These are phyloP conservation scores for Aspergillus hortae DNA, from an alignment of 2,329 filamentous ascomycete genomes.

Conservation along the genomic window DNA sequence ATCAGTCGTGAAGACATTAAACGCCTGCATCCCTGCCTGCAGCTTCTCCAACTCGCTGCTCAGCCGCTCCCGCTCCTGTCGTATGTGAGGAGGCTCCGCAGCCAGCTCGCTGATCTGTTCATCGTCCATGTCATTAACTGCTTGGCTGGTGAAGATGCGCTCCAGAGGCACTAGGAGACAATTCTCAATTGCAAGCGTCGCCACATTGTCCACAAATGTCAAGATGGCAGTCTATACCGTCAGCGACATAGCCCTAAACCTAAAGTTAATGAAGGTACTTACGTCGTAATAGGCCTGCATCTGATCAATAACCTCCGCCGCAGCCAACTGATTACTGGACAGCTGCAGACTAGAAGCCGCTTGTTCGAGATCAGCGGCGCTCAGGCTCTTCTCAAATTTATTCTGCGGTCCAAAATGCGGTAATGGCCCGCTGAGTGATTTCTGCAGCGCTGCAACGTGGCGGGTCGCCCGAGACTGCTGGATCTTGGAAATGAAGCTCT, in stretches of 20 bases:
- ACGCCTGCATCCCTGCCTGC: constrained; percentile 4
- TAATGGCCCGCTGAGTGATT: not conserved
- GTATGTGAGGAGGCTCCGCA: constrained; percentile 12
- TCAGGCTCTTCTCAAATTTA: not conserved
- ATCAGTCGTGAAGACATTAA: constrained; percentile 3
- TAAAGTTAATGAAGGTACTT: not conserved
- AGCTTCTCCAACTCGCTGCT: constrained; percentile 17
- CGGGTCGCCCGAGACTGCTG: constrained; percentile 7
- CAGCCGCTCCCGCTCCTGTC: constrained; percentile 13
- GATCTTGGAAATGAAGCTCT: constrained; percentile 12
- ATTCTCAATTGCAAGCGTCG: constrained; percentile 49
- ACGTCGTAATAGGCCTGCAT: constrained; percentile 33
- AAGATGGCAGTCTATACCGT: constrained; percentile 29
- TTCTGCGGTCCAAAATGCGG: not conserved
- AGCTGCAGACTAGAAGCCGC: not conserved
- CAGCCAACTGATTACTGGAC: constrained; percentile 31
- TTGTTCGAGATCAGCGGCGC: not conserved
- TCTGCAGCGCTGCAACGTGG: constrained; percentile 3
- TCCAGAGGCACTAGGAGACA: constrained; percentile 45
- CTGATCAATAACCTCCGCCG: constrained; percentile 43
- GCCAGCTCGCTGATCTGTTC: constrained; percentile 38
- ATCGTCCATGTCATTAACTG: constrained; percentile 35
- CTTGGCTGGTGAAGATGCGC: constrained; percentile 39
- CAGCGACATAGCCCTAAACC: not conserved
- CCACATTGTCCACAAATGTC: constrained; percentile 48